Evolutionary conservation across 768 basidiomycete genomes (phyloP), one percentile per base, ranked within the genome.

Genomic region (Zangia roseola): DNA sequence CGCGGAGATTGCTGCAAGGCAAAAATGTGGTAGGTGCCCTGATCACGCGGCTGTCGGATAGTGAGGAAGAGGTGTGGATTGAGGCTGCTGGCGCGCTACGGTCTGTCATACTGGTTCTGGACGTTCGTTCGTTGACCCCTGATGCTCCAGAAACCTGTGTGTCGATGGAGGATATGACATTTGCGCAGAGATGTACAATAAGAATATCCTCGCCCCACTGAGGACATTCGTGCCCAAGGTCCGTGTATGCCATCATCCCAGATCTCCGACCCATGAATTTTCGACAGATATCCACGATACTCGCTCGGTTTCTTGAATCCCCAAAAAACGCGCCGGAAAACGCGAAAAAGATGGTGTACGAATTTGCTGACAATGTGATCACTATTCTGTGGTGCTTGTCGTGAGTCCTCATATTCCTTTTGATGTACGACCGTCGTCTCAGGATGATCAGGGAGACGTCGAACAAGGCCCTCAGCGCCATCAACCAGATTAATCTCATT

Each of bases 171-270:
- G 94, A 43, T 89, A 91, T 63, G 93, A 97, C 55, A 88, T 97
- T 40, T 94, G 94, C 59, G 91, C 88, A 2, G 92, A 97, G 68
- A 94, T 97, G 91, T 94, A 87, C 71, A 97, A 97, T 68, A 97
- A 97, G 73, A 91, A 90, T 57, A 84, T 97, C 38, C 73, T 97
- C 42, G 77, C 83, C 6, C 89, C 90, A 3, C 68, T 93, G 49
- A 82, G 76, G 57, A 76, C 79, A 0, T 89, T 91, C 58, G 75
- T 93, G 16, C 85, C 88, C 7, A 93, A 91, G 74, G 92, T 90
- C 55, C 35, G 65, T 51, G 4, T 12, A 1, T 17, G 14, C 23
- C 34, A 9, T 47, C 37, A 25, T 40, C 28, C 33, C 10, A 30
- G 28, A 19, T 36, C 49, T 33, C 34, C 13, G 6, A n/a, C 10